phyloP scores from a whole-genome alignment of 352 stramenopile species.

The Phytophthora foliorum region DNA sequence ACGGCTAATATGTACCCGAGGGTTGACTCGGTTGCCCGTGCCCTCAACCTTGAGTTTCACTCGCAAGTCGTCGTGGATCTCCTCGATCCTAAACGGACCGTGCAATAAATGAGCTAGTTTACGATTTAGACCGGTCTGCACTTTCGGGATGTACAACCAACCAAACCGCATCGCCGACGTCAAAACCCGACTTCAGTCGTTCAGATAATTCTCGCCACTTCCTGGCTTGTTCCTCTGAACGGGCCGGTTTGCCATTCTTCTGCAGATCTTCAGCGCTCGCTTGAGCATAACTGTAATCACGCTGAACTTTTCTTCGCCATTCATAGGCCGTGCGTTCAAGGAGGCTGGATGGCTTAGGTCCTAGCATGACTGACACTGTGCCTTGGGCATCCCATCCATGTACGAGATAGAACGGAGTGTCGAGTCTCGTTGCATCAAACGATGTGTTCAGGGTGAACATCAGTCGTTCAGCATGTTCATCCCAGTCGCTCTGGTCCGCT shows the following conservation, averaged over 20 bases:
- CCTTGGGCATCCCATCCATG: background rate
- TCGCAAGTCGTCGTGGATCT: background rate
- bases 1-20: background rate
- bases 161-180: background rate
- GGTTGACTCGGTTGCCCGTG: background rate
- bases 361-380: background rate
- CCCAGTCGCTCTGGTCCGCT: no score
- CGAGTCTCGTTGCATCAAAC: no score
- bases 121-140: background rate
- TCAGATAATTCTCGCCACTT: background rate
- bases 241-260: conserved; percentile 1
- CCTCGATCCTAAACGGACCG: background rate
- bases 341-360: background rate
- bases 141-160: background rate
- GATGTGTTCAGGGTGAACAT: no score
- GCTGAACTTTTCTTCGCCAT: no score
- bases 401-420: no score
- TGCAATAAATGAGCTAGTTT: background rate
- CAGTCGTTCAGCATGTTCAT: no score
- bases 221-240: background rate
- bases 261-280: conserved; percentile 15
- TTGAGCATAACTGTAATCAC: conserved; percentile 6
- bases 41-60: background rate
- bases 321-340: no score
- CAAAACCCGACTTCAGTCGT: background rate